Evolutionary conservation across 139 green algal genomes (phyloP), one percentile per base, ranked within the genome.

Genomic region (Picochlorum sp.): DNA sequence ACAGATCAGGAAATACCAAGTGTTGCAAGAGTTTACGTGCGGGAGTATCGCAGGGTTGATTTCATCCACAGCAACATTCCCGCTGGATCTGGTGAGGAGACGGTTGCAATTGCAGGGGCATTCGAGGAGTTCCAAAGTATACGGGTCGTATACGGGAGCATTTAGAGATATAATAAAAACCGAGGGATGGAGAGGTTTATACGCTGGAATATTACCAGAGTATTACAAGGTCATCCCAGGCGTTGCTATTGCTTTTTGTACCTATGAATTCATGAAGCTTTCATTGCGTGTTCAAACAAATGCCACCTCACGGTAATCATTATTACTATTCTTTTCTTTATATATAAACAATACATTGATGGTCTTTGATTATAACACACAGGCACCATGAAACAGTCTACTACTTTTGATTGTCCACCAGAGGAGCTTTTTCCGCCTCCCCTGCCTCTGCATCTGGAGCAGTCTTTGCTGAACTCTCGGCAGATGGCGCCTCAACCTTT

Each of bases 221-320:
- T 97, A 95, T 65, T 81, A 72, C 71, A 96, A 96, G 70, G 90
- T 94, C 26, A 57, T 95, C 16, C 90, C 90, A 0, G 90, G 90
- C 2, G 90, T 96, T 34, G 85, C 86, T 24, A 92, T 96, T 38
- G 86, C 86, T 4, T 96, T 94, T 66, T 84, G 82, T 45, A 84
- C 76, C 0, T 96, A 96, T 50, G 90, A 96, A 44, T 14, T 81
- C 9, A 72, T 82, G 66, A 80, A 78, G 51, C 65, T 55, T 24
- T 38, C 51, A n/a, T 63, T 85, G 8, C 63, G 54, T 13, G 77
- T 83, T 45, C 45, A 68, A 30, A 78, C 65, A 38, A 78, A 78
- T 34, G 52, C 50, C 28, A 70, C 38, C 2, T 14, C 55, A 24
- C 45, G 70, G 10, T 77, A 59, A 63, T n/a, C 16, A 10, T 20